Base-by-base conservation (phyloP, 495 filamentous ascomycete species). In the Sporormia fimetaria region DNA sequence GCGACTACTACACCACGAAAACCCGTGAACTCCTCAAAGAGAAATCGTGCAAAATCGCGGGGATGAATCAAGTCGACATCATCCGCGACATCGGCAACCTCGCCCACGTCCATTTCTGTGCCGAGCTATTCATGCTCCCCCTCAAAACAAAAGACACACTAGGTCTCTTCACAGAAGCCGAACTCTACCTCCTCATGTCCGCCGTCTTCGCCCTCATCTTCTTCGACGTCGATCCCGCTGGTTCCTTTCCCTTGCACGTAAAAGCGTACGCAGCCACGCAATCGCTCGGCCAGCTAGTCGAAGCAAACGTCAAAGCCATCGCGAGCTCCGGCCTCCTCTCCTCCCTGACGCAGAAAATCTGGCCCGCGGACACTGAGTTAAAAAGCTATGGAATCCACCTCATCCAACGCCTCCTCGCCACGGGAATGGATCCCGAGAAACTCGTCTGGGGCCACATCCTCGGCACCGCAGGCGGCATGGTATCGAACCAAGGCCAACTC, bases 141-240 rank as follows among this genome's bases (percentile, higher is more conserved):
- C 43, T 83, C 23, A 77, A 75, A 43, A 75, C 70, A 3, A 68
- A 75, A 6, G 65, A 68, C n/a, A 73, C 71, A 0, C 51, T 54
- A 35, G 76, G 73, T 17, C 51, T 72, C 6, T 75, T 79, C 45
- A 68, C 66, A 5, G 71, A 74, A 43, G 47, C 58, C 6, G 70
- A 83, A 37, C 54, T 85, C 9, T 81, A 81, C 54, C 51, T 66
- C 21, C 59, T 75, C 33, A 58, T 80, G 54, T 62, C 70, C 4
- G 60, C 74, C 27, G 65, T 83, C 25, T 78, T 75, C 51, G 67
- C 67, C 15, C 74, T 67, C 47, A 70, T 80, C 33, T 78, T 81
- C 51, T 77, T 77, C 31, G 76, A 82, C 49, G 63, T 66, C 16
- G 80, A 85, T 49, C 64, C 71, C n/a, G 69, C 64, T 0, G 69